phyloP scores from a whole-genome alignment of 768 basidiomycete species.

The Harrya chromipes region DNA sequence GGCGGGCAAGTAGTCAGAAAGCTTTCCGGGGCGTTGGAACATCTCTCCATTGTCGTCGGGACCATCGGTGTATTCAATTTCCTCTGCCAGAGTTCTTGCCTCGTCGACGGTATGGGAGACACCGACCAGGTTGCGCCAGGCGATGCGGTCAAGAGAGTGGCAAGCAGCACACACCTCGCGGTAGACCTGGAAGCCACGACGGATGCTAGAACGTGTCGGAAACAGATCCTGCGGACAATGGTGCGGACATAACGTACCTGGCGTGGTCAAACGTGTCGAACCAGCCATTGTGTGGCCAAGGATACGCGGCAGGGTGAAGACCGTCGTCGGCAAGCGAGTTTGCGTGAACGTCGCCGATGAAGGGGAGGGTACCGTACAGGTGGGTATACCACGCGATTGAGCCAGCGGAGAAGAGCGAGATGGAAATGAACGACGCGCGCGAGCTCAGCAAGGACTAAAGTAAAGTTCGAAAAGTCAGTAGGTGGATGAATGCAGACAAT shows the following conservation, averaged over 20 bases:
- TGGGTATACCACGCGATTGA: constrained; percentile 97
- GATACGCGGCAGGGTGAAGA: constrained; percentile 81
- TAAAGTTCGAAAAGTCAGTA: background rate
- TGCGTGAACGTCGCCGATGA: constrained; percentile 89
- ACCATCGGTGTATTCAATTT: constrained; percentile 95
- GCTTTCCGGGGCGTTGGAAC: constrained; percentile 98
- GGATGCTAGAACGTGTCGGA: constrained; percentile 58
- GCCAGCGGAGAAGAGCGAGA: constrained; percentile 75
- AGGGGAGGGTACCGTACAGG: constrained; percentile 86
- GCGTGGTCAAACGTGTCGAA: constrained; percentile 96
- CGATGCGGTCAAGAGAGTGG: constrained; percentile 98
- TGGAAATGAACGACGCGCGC: constrained; percentile 70
- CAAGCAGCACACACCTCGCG: constrained; percentile 99
- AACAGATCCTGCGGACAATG: constrained; percentile 7
- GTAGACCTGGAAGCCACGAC: constrained; percentile 95
- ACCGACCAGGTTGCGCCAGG: constrained; percentile 99
- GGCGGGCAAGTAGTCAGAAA: constrained; percentile 92
- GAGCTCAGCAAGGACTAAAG: constrained; percentile 64
- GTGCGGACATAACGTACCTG: constrained; percentile 66
- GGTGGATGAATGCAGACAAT: background rate
- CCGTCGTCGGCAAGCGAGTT: constrained; percentile 92
- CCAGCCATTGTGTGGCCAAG: constrained; percentile 88
- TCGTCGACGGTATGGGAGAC: constrained; percentile 96
- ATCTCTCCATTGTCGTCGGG: constrained; percentile 94
- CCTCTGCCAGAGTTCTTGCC: constrained; percentile 88